Evolutionary conservation across 2,329 filamentous ascomycete species (phyloP), one percentile per base, ranked within the genome.

Genomic region (Colletotrichum lini): DNA sequence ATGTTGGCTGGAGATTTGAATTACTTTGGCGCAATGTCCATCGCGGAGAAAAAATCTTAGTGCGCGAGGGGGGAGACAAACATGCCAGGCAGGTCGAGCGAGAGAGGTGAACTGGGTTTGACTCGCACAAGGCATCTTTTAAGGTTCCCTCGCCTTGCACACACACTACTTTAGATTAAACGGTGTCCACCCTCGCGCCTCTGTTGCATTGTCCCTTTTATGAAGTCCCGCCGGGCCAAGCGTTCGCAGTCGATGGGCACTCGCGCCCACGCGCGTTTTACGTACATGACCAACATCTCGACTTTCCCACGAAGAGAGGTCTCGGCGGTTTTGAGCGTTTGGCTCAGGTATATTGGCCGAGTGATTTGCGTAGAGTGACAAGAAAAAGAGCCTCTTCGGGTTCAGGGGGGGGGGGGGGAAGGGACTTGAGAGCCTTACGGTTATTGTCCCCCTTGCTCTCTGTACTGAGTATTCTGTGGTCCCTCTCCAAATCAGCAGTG

Each of bases 61-160:
- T 15, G 53, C 13, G 13, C n/a, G 38, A 57, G 21, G n/a, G 45
- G 30, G 54, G 4, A n/a, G 1, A 35, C 6, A n/a, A 4, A 26
- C 23, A 4, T 18, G 12, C 6, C 21, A 23, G 23, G 15, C 8
- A 5, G 4, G 10, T 9, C 15, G 15, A 8, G 9, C 5, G 6
- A 30, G 30, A 30, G 30, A 30, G 8, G 35, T n/a, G 26, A 12
- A 21, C 26, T 7, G 12, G 44, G 30, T 40, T 58, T 58, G 57
- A 63, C 52, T 68, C 52, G 58, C 40, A 26, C 40, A n/a, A 59
- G 35, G 68, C 65, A 8, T 8, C 1, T 56, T 68, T 71, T 44
- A 63, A n/a, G 67, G 65, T 67, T 71, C 54, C 44, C 35, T 40
- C 45, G 50, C 21, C 16, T 58, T 38, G 54, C 42, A 40, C 30